Conservation (phyloP, 495 filamentous ascomycete genomes). For the Cercophora sp. region DNA sequence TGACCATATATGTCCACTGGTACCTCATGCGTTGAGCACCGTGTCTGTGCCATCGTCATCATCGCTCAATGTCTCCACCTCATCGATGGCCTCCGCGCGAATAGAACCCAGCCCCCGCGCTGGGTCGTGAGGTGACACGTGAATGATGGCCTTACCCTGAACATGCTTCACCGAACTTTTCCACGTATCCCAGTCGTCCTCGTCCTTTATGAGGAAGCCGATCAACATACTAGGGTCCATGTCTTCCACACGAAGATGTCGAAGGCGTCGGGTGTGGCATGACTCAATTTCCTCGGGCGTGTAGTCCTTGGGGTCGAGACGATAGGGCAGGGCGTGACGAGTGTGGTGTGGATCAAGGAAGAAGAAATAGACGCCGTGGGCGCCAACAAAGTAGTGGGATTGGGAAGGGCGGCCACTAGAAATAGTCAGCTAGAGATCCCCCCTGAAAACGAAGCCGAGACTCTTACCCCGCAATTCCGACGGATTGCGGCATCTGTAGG, state of each 20-base stretch:
- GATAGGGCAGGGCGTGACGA: conserved; percentile 60
- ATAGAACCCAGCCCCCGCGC: conserved; percentile 50
- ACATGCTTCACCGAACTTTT: conserved; percentile 61
- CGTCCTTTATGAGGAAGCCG: conserved; percentile 82
- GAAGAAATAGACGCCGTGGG: conserved; percentile 84
- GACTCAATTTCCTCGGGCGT: conserved; percentile 69
- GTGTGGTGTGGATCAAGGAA: conserved; percentile 93
- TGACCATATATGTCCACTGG: too few species aligned
- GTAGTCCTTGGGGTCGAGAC: conserved; percentile 49
- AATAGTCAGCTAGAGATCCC: conserved; percentile 10
- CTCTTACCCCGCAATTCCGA: conserved; percentile 93
- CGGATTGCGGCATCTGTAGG: conserved; percentile 79
- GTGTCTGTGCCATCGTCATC: conserved; percentile 54
- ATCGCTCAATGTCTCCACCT: conserved; percentile 75
- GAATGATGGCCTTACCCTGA: conserved; percentile 78
- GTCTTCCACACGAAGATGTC: conserved; percentile 77
- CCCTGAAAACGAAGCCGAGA: not conserved
- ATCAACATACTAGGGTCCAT: conserved; percentile 99
- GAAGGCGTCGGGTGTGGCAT: conserved; percentile 82
- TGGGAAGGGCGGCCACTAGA: conserved; percentile 86
- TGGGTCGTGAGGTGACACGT: conserved; percentile 67
- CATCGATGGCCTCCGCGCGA: conserved; percentile 72
- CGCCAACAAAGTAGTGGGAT: conserved; percentile 95
- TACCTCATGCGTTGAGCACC: conserved; percentile 31
- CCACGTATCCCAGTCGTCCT: conserved; percentile 83